These are phyloP conservation scores for Torulaspora franciscae DNA, from an alignment of 805 yeast genomes.

Conservation along the genomic window DNA sequence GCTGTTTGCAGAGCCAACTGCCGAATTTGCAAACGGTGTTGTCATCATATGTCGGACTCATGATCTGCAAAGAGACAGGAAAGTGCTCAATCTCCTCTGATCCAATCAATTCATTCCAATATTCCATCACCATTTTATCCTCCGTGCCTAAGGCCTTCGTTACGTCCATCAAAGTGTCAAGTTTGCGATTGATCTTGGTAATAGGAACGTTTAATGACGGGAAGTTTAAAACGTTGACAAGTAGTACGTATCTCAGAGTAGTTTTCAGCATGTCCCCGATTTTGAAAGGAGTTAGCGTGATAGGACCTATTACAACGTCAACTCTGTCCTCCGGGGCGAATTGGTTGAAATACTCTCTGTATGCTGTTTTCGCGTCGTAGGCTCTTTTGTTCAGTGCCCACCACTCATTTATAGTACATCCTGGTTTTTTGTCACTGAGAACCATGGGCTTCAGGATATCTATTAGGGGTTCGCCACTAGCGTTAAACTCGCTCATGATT, in stretches of 20 bases:
- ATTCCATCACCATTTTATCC: conserved; percentile 11
- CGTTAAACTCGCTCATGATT: conserved; percentile 12
- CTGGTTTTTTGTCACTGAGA: neutral
- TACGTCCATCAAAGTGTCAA: conserved; percentile 8
- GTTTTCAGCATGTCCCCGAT: conserved; percentile 18
- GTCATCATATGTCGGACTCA: conserved; percentile 17
- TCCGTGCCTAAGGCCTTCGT: conserved; percentile 11
- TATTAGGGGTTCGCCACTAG: conserved; percentile 16
- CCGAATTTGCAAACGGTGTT: conserved; percentile 18
- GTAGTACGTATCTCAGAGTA: conserved; percentile 15
- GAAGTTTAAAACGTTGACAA: conserved; percentile 16
- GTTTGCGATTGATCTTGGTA: conserved; percentile 4
- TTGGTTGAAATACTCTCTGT: conserved; percentile 15
- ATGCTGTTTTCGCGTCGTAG: conserved; percentile 12
- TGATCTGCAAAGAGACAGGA: conserved; percentile 16
- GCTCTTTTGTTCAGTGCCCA: conserved; percentile 17
- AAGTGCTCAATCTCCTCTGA: conserved; percentile 12
- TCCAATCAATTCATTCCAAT: conserved; percentile 14
- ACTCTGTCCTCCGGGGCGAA: conserved; percentile 12
- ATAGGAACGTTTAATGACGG: conserved; percentile 17
- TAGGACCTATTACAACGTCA: conserved; percentile 11
- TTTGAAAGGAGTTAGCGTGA: conserved; percentile 15
- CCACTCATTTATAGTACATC: conserved; percentile 19
- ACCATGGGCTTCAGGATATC: conserved; percentile 16
- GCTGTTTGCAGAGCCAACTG: conserved; percentile 8